Evolutionary conservation across 768 basidiomycete genomes (phyloP).

Genomic region (Kwoniella mangroviensis): DNA sequence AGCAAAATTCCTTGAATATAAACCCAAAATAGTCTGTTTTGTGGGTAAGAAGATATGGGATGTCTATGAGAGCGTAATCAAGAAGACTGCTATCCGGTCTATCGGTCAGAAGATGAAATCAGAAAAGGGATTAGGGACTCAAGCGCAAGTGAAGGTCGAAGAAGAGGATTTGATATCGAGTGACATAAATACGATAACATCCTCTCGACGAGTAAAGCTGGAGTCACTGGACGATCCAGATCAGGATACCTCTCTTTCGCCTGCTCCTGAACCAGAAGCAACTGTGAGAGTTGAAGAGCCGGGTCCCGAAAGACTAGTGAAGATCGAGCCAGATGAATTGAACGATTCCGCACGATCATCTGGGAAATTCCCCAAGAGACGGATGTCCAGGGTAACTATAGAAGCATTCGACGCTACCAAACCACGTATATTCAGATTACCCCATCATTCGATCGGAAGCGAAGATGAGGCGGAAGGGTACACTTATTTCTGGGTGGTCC

Average conservation of each 20-base stretch:
- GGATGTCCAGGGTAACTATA: constrained; percentile 3
- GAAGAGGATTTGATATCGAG: too few species aligned
- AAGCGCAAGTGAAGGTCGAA: too few species aligned
- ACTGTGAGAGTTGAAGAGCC: neutral
- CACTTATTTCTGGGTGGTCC: constrained; percentile 75
- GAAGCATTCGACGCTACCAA: constrained; percentile 41
- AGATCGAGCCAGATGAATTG: neutral
- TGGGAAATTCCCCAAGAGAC: constrained; percentile 9
- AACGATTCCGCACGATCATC: neutral
- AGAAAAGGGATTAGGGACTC: neutral
- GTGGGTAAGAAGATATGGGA: constrained; percentile 75
- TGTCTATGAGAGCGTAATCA: constrained; percentile 55
- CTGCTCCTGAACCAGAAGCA: neutral
- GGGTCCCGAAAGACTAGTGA: neutral
- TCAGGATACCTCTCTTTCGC: neutral
- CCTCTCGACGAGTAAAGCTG: constrained; percentile 12
- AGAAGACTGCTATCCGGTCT: constrained; percentile 45
- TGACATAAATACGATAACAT: neutral
- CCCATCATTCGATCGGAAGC: neutral
- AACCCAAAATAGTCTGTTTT: constrained; percentile 74
- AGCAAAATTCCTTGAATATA: constrained; percentile 64
- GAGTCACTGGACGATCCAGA: neutral
- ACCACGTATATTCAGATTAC: constrained; percentile 36
- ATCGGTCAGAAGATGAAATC: neutral
- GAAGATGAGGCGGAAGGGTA: constrained; percentile 55